Evolutionary conservation across 2,329 filamentous ascomycete species (phyloP).

Genomic region (Ciborinia camelliae): DNA sequence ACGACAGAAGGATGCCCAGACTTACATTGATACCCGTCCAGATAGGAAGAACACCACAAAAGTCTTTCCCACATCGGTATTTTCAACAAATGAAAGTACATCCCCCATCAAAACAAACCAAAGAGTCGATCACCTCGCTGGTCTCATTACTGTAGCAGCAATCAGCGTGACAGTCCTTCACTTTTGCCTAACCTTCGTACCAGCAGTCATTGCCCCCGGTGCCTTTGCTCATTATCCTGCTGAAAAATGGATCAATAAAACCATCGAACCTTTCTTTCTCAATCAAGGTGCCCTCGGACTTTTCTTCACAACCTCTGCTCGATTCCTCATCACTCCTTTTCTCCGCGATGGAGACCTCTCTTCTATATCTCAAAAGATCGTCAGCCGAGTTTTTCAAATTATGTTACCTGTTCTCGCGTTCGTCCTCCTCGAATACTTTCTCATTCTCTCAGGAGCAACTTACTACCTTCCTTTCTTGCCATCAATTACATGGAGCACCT

Average conservation of each 20-base stretch:
- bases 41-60: not conserved
- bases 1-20: not conserved
- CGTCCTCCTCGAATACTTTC: slow-evolving; percentile 46
- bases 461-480: slow-evolving; percentile 45
- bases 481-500: slow-evolving; percentile 46
- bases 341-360: slow-evolving; percentile 43
- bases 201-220: slow-evolving; percentile 37
- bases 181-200: slow-evolving; percentile 45
- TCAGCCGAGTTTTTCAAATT: slow-evolving; percentile 45
- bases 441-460: slow-evolving; percentile 44
- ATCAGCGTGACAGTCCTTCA: slow-evolving; percentile 46
- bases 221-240: slow-evolving; percentile 38
- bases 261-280: slow-evolving; percentile 44
- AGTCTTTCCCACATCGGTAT: not conserved
- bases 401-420: slow-evolving; percentile 46
- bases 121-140: slow-evolving; percentile 46
- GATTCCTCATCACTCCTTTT: slow-evolving; percentile 44
- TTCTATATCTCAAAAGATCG: slow-evolving; percentile 44
- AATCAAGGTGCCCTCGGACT: slow-evolving; percentile 48
- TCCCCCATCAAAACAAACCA: not conserved
- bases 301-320: slow-evolving; percentile 48
- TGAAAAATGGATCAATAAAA: slow-evolving; percentile 43
- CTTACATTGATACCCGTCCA: not conserved
- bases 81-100: slow-evolving; percentile 1
- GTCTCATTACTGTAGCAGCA: slow-evolving; percentile 44